Conservation (phyloP, 2,329 filamentous ascomycete genomes). For the Leptographium wingfieldii region DNA sequence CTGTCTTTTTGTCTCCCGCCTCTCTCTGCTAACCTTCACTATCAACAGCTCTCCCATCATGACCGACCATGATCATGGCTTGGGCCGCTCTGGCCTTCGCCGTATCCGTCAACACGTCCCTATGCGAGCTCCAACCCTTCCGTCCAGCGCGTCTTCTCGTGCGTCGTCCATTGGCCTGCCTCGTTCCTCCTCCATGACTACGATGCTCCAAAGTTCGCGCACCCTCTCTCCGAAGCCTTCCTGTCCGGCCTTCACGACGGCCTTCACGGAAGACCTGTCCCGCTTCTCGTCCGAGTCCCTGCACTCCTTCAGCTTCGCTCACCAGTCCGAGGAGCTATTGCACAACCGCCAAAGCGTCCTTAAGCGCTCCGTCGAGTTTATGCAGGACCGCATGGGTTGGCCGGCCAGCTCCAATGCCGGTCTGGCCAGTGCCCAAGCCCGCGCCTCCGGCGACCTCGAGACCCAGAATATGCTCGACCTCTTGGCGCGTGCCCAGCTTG, state of each 20-base stretch:
- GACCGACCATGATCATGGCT: slow-evolving; percentile 74
- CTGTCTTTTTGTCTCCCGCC: too few relatives aligned
- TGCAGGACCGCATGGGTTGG: slow-evolving; percentile 85
- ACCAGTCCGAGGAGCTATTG: slow-evolving; percentile 84
- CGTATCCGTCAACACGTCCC: slow-evolving; percentile 83
- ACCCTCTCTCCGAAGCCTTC: slow-evolving; percentile 41
- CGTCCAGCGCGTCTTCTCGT: slow-evolving; percentile 50
- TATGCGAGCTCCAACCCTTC: slow-evolving; percentile 50
- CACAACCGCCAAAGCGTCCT: slow-evolving; percentile 87
- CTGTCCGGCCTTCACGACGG: slow-evolving; percentile 66
- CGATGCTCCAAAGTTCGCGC: slow-evolving; percentile 38
- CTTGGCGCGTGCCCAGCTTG: slow-evolving; percentile 66
- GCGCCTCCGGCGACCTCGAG: slow-evolving; percentile 70
- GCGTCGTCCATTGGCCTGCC: slow-evolving; percentile 45
- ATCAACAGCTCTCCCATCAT: slow-evolving; percentile 71
- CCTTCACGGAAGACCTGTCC: slow-evolving; percentile 75
- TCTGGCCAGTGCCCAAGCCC: slow-evolving; percentile 72
- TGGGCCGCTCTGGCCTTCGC: slow-evolving; percentile 75
- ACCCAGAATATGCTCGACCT: slow-evolving; percentile 86
- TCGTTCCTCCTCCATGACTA: slow-evolving; percentile 58
- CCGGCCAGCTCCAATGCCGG: slow-evolving; percentile 55
- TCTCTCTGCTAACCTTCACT: not conserved
- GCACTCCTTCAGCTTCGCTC: slow-evolving; percentile 96
- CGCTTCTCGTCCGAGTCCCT: slow-evolving; percentile 92
- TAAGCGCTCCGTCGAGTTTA: slow-evolving; percentile 90